Base-by-base conservation (phyloP, 1,139 yeast species). In the Blastobotrys malaysiensis region DNA sequence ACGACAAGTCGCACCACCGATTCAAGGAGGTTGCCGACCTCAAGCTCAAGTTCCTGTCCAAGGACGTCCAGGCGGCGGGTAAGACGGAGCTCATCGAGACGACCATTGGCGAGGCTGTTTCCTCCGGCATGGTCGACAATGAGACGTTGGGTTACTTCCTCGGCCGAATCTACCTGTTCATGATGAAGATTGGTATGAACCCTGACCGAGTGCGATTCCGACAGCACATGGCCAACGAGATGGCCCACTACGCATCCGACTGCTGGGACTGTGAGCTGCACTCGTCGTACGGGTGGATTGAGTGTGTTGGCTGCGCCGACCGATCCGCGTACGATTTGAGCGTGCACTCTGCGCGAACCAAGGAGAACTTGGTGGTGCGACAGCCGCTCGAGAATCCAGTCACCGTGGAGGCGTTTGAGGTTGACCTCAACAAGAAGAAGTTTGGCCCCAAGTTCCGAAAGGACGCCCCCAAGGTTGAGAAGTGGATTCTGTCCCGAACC, bases 231-330 rank as follows among this genome's bases (percentile, higher is more conserved):
- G 79, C 84, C 64, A 95, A 93, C 71, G 99, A 95, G 77, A 95
- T 95, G 99, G 99, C 99, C 22, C 99, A 95, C 73, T 95, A 95
- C 72, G 99, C 99, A 57, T 85, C 96, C 63, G 99, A 95, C 76
- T 95, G 99, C 79, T 95, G 99, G 99, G 99, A 95, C 77, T 97
- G 97, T 61, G 99, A 95, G 78, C 80, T 95, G 66, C 85, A 88
- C 66, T 86, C 97, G 46, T 88, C 97, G 43, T 95, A 88, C 69
- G 98, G 99, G 64, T 95, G 99, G 99, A 87, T 95, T 66, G 99
- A 95, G 77, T 93, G 99, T 83, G 98, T 93, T 69, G 99, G 99
- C 64, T 93, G 99, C 78, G 99, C 99, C 60, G 99, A 95, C 74
- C 85, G 99, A 77, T 88, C 97, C 51, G 99, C 99, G 48, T 95